Evolutionary conservation across 352 stramenopile species (phyloP), one percentile per base, ranked within the genome.

Genomic region (Phytophthora podocarpi): DNA sequence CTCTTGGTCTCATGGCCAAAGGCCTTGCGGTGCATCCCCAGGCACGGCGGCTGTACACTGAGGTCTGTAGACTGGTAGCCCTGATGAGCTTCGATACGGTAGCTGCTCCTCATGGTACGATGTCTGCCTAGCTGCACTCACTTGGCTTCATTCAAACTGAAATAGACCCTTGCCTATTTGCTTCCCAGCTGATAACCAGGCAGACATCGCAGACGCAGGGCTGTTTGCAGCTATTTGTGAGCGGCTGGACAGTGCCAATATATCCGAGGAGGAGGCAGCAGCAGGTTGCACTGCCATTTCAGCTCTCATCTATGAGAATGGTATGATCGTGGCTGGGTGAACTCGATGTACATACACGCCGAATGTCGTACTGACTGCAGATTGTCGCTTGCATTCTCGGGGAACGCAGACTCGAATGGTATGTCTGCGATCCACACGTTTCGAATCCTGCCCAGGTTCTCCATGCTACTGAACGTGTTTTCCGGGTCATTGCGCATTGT

Each of bases 171-270:
- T 36, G n/a, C 6, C 11, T 34, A 89, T n/a, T n/a, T n/a, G n/a
- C n/a, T n/a, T n/a, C n/a, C n/a, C n/a, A n/a, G 81, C 56, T 26
- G 76, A 88, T 23, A 90, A 90, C 24, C 81, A 90, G 43, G 27
- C 46, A 10, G 72, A 82, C 11, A 81, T 85, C n/a, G 66, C 52
- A 7, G 40, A 57, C 7, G 30, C 46, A 35, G 76, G 78, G 2
- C 26, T 87, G 4, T 49, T 83, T 10, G 52, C 56, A 3, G 16
- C 49, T 7, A 60, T 90, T 54, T 66, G 65, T 21, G 52, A 65
- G 3, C 60, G 57, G 2, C 24, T 84, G 1, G 39, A 53, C 11
- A 31, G 26, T 16, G 18, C 34, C 15, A 23, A 41, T 0, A 49
- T 78, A 13, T 61, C 20, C 9, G 63, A 66, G 8, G 56, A 72